Evolutionary conservation across 768 basidiomycete genomes (phyloP), one percentile per base, ranked within the genome.

Genomic region (Lentinula sp.): DNA sequence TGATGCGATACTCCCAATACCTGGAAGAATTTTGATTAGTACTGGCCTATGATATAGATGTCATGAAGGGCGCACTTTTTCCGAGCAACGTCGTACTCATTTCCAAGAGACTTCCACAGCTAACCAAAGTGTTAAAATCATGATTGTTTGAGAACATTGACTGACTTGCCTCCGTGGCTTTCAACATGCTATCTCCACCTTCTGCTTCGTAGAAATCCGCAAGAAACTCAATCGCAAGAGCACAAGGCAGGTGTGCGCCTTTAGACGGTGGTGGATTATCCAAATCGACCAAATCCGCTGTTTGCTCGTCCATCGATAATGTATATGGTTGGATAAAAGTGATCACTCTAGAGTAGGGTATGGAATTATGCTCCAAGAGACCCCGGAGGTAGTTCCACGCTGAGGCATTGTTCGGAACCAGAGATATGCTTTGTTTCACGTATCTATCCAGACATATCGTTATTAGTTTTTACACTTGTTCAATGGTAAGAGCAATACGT

Each of bases 301-400:
- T 45, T 23, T 50, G 64, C 62, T 68, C 63, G 51, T 67, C 65
- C 59, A 72, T 66, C 5, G 74, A 69, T 4, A 74, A 69, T 0
- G 86, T 81, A 71, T 93, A 95, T 1, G 85, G 84, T 16, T 75
- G 68, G 18, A 90, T 86, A 63, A 94, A 93, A 0, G 80, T 69
- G 23, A 74, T 67, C 46, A 90, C 69, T 4, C 71, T 72, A 1
- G 83, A 74, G 66, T 86, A 86, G 0, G 91, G 85, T 15, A 80
- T 78, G 12, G 77, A 70, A 57, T 83, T 82, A 66, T 81, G 76
- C 37, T 87, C 82, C 20, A 96, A 81, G n/a, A 90, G 69, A 6
- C 91, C 97, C 62, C 96, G 85, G 9, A 98, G 82, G 72, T 97
- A 99, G 72, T 97, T 97, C 97, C 97, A 99, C 0, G 93, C 91